These are phyloP conservation scores for Phytophthora fragariaefolia DNA, from an alignment of 352 stramenopile species.

Conservation along the genomic window DNA sequence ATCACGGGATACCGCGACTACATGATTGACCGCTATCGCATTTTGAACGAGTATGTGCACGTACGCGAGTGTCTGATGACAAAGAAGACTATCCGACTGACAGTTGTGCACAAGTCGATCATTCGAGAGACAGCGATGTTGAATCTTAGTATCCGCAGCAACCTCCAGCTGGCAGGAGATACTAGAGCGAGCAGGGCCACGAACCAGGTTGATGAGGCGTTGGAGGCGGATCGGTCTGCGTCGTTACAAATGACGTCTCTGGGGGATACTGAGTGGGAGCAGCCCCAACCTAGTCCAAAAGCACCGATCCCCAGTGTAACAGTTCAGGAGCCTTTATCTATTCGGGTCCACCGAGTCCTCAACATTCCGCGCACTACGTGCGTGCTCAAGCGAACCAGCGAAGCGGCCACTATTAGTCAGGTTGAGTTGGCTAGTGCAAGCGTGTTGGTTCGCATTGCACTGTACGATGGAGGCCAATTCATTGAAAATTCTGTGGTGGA, in stretches of 20 bases:
- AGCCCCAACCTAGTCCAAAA: constrained; percentile 45
- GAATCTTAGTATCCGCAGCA: constrained; percentile 76
- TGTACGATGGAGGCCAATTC: constrained; percentile 78
- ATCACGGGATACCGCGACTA: constrained; percentile 88
- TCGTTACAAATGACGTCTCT: constrained; percentile 81
- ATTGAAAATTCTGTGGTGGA: constrained; percentile 76
- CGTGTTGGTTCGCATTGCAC: constrained; percentile 76
- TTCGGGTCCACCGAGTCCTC: constrained; percentile 79
- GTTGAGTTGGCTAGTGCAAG: constrained; percentile 65
- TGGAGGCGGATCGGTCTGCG: constrained; percentile 55
- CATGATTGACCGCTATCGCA: constrained; percentile 82
- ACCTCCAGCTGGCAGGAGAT: constrained; percentile 49
- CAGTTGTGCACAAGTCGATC: constrained; percentile 85
- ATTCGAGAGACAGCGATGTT: constrained; percentile 86
- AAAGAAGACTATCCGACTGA: constrained; percentile 88
- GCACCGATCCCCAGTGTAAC: constrained; percentile 54
- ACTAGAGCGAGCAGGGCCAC: constrained; percentile 36
- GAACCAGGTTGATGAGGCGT: constrained; percentile 70
- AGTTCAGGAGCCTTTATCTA: constrained; percentile 69
- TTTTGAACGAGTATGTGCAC: constrained; percentile 90
- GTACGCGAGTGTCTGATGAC: constrained; percentile 86
- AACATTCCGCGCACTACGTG: constrained; percentile 85
- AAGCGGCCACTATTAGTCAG: constrained; percentile 62
- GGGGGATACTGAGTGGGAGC: constrained; percentile 67
- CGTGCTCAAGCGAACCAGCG: constrained; percentile 67